phyloP scores from a whole-genome alignment of 805 yeast species.

The Ogataea trehaloabstinens region DNA sequence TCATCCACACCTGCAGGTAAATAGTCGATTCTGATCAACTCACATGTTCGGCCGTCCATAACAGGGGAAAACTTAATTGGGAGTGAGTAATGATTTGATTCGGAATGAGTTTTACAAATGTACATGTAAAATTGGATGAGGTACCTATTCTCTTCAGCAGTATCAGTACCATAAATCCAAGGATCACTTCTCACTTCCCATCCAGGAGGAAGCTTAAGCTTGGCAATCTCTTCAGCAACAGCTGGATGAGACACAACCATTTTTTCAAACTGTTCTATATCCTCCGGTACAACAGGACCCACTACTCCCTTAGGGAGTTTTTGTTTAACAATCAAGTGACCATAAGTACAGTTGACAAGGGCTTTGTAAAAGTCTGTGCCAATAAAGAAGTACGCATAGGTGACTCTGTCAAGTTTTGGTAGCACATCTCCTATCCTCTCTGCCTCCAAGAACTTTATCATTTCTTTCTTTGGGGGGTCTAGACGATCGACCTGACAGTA shows the following conservation, averaged over 20 bases:
- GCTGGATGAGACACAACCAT: conserved; percentile 51
- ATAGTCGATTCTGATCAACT: conserved; percentile 69
- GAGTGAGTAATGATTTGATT: conserved; percentile 72
- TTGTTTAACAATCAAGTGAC: conserved; percentile 57
- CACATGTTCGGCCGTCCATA: conserved; percentile 56
- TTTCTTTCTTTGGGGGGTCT: conserved; percentile 78
- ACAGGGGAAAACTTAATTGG: conserved; percentile 76
- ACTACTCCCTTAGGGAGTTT: conserved; percentile 58
- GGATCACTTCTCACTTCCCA: conserved; percentile 62
- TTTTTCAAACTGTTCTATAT: conserved; percentile 53
- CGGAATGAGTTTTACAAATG: conserved; percentile 63
- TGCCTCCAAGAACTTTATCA: conserved; percentile 65
- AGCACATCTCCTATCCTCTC: conserved; percentile 53
- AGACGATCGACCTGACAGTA: conserved; percentile 64
- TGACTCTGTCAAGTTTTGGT: conserved; percentile 66
- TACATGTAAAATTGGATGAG: conserved; percentile 75
- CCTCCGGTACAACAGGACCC: conserved; percentile 73
- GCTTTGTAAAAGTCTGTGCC: conserved; percentile 62
- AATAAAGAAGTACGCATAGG: conserved; percentile 65
- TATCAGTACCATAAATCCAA: conserved; percentile 84
- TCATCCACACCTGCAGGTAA: conserved; percentile 72
- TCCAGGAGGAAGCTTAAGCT: conserved; percentile 60
- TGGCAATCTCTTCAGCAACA: conserved; percentile 62
- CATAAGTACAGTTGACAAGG: conserved; percentile 60
- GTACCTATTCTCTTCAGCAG: conserved; percentile 56